phyloP scores from a whole-genome alignment of 2,329 filamentous ascomycete genomes.

The Nemania sp. region DNA sequence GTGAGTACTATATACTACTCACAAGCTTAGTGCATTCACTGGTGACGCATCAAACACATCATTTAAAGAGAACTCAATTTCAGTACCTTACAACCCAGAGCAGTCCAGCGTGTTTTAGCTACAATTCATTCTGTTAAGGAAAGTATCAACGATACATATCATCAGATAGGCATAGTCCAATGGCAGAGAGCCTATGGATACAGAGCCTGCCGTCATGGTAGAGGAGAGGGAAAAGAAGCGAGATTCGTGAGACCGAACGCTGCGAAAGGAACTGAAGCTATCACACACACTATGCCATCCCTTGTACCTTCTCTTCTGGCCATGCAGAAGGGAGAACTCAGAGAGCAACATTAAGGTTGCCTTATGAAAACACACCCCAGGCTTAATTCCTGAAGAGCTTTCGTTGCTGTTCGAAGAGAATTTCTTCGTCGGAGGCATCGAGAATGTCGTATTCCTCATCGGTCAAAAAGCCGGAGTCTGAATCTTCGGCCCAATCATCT shows the following conservation, averaged over 20 bases:
- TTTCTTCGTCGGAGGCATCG: slow-evolving; percentile 91
- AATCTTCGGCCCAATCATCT: slow-evolving; percentile 66
- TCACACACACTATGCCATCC: slow-evolving; percentile 17
- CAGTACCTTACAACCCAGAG: slow-evolving; percentile 21
- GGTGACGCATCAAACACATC: not conserved
- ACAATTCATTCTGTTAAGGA: slow-evolving; percentile 31
- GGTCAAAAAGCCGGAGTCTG: slow-evolving; percentile 81
- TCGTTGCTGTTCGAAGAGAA: slow-evolving; percentile 59
- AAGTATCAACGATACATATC: slow-evolving; percentile 27
- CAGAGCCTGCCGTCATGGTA: slow-evolving; percentile 11
- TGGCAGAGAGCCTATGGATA: slow-evolving; percentile 1
- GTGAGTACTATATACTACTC: not conserved
- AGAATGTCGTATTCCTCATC: slow-evolving; percentile 98
- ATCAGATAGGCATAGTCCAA: slow-evolving; percentile 18
- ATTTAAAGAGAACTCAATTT: slow-evolving; percentile 26
- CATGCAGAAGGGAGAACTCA: slow-evolving; percentile 2
- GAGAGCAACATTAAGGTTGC: not conserved
- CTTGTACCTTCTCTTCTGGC: slow-evolving; percentile 1
- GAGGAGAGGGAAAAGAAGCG: slow-evolving; percentile 18
- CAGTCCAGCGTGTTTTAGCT: slow-evolving; percentile 17
- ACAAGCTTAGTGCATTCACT: not conserved
- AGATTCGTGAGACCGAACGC: slow-evolving; percentile 22
- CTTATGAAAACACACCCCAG: not conserved
- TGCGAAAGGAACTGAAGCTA: slow-evolving; percentile 16
- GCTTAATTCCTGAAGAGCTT: slow-evolving; percentile 37